phyloP scores from a whole-genome alignment of 345 rosid genomes.

The Rhodamnia argentea region DNA sequence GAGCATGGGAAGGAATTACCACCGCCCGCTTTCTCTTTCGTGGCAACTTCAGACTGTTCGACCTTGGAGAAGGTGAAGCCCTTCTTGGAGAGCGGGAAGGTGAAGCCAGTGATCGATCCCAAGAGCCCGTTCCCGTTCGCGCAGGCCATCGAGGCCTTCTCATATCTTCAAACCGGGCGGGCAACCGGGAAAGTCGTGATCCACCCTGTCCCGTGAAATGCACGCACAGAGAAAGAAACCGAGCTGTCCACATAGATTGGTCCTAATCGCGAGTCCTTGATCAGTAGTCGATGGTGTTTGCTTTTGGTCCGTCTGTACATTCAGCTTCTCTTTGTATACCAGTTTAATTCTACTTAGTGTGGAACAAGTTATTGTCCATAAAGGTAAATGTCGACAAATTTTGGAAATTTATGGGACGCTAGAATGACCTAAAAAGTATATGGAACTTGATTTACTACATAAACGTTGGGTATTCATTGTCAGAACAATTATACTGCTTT shows the following conservation, averaged over 20 bases:
- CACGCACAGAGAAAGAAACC: neutral
- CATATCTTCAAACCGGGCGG: slow-evolving; percentile 62
- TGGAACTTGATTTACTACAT: neutral
- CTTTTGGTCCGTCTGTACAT: neutral
- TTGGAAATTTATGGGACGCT: neutral
- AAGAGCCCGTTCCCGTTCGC: slow-evolving; percentile 68
- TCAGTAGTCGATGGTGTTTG: neutral
- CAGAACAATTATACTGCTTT: neutral
- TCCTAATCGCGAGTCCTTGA: neutral
- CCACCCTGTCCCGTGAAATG: slow-evolving; percentile 38
- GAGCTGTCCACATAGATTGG: neutral
- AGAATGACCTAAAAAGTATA: neutral
- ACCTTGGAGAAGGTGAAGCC: slow-evolving; percentile 69
- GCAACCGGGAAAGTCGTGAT: slow-evolving; percentile 69
- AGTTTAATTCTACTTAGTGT: neutral
- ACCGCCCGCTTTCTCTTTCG: slow-evolving; percentile 72
- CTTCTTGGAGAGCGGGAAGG: slow-evolving; percentile 59
- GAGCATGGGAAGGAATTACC: slow-evolving; percentile 39
- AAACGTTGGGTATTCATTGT: neutral
- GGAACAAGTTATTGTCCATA: no score
- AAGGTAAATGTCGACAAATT: neutral
- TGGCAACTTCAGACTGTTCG: slow-evolving; percentile 56
- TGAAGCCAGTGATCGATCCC: slow-evolving; percentile 75
- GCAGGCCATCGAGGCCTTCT: slow-evolving; percentile 50
- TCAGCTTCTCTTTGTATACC: neutral